Evolutionary conservation across 108 stramenopile species (phyloP).

Genomic region (Epithemia pelagica): DNA sequence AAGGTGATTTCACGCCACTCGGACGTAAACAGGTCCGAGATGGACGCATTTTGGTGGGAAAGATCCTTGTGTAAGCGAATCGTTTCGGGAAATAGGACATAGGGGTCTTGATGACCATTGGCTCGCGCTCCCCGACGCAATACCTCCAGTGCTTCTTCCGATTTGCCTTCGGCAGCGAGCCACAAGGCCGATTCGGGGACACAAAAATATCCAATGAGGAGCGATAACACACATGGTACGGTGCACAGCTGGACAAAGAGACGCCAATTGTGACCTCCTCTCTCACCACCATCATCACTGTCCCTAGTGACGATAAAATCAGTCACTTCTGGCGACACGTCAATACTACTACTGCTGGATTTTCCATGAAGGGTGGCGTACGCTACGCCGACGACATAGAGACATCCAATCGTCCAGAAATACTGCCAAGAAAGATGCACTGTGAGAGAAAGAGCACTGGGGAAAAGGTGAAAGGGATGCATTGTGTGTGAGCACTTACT

Average conservation of each 20-base stretch:
- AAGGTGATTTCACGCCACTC: conserved; percentile 34
- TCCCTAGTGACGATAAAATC: too few relatives aligned
- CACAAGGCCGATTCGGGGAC: conserved; percentile 80
- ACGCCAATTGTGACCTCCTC: conserved; percentile 40
- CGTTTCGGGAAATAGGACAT: background rate
- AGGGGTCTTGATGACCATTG: conserved; percentile 19
- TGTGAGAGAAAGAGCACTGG: conserved; percentile 20
- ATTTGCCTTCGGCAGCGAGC: conserved; percentile 51
- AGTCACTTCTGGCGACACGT: background rate
- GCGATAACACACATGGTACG: conserved; percentile 51
- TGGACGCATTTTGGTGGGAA: background rate
- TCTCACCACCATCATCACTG: too few relatives aligned
- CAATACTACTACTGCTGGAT: background rate
- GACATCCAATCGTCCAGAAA: conserved; percentile 74
- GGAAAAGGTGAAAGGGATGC: background rate
- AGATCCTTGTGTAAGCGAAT: background rate
- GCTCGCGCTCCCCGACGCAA: conserved; percentile 40
- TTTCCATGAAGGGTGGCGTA: conserved; percentile 36
- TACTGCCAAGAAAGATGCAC: conserved; percentile 16
- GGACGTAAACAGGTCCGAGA: conserved; percentile 11
- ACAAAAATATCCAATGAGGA: conserved; percentile 45
- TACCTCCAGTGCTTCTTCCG: conserved; percentile 56
- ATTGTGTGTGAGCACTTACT: background rate
- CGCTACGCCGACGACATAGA: conserved; percentile 59
- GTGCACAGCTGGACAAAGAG: conserved; percentile 55